Percentiles rank a stretch among this genome's conserved stretches.
phyloP scores from a whole-genome alignment of 306 rosid genomes.

The Cucurbita ficifolia region DNA sequence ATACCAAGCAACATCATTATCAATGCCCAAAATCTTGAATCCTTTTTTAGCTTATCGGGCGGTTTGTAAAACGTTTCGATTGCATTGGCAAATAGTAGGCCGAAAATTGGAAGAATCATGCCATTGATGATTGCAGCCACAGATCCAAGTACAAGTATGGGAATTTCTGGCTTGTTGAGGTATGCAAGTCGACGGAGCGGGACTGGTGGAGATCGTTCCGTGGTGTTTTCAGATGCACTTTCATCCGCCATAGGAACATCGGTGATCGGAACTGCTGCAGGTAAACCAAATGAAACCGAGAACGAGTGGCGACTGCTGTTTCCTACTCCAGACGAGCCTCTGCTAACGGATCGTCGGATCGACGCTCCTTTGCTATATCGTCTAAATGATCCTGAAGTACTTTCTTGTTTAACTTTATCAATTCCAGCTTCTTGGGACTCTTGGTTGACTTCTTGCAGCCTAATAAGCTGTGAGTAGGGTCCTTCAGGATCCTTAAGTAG shows the following conservation, averaged over 20 bases:
- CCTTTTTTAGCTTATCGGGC: constrained; percentile 33
- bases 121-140: constrained; percentile 47
- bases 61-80: constrained; percentile 51
- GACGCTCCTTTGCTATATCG: constrained; percentile 27
- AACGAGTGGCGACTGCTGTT: constrained; percentile 31
- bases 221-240: constrained; percentile 1
- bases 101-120: constrained; percentile 27
- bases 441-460: constrained; percentile 28
- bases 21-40: constrained; percentile 53
- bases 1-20: constrained; percentile 31
- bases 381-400: constrained; percentile 18
- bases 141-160: constrained; percentile 33
- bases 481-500: constrained; percentile 43
- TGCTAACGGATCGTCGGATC: constrained; percentile 29
- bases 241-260: constrained; percentile 9
- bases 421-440: constrained; percentile 17
- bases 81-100: constrained; percentile 28
- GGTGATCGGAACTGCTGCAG: constrained; percentile 15
- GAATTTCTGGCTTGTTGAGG: constrained; percentile 75
- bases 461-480: constrained; percentile 52
- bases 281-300: constrained; percentile 20
- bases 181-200: constrained; percentile 36
- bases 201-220: constrained; percentile 19
- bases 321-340: constrained; percentile 39
- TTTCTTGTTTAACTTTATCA: constrained; percentile 20